Conservation (phyloP, 768 basidiomycete genomes). For the Podaxis sp. region DNA sequence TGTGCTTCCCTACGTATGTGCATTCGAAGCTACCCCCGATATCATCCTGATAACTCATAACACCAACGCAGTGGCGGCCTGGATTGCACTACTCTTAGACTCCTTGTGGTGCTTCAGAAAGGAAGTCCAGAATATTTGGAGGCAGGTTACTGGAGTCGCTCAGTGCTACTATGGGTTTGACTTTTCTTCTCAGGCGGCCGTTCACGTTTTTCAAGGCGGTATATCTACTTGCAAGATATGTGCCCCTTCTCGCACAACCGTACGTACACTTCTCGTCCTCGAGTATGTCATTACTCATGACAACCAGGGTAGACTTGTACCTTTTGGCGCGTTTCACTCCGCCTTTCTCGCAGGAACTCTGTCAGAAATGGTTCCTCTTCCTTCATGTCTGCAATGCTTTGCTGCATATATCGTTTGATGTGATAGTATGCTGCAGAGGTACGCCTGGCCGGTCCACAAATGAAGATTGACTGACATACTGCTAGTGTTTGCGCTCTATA, state of each 20-base stretch:
- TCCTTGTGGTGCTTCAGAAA: background rate
- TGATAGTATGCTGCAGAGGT: too few relatives aligned
- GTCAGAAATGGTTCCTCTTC: too few relatives aligned
- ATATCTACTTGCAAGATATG: constrained; percentile 1
- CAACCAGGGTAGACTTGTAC: background rate
- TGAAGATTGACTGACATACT: too few relatives aligned
- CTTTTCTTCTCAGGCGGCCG: background rate
- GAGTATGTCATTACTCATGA: background rate
- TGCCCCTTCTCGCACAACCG: background rate
- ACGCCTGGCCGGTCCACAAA: too few relatives aligned
- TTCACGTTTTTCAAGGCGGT: background rate
- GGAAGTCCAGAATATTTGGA: background rate
- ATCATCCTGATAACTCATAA: background rate
- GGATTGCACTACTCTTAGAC: background rate
- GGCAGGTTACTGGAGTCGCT: background rate
- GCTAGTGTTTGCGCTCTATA: too few relatives aligned
- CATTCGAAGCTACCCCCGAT: background rate
- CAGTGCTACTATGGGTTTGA: too few relatives aligned
- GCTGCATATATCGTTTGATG: too few relatives aligned
- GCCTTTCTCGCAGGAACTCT: background rate
- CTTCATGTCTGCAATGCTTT: too few relatives aligned
- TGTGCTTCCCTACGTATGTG: background rate
- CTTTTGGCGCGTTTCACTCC: background rate
- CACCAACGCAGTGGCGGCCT: background rate
- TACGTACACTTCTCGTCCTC: background rate